Conservation (phyloP, 2,329 filamentous ascomycete genomes). For the Rutstroemia sydowiana region DNA sequence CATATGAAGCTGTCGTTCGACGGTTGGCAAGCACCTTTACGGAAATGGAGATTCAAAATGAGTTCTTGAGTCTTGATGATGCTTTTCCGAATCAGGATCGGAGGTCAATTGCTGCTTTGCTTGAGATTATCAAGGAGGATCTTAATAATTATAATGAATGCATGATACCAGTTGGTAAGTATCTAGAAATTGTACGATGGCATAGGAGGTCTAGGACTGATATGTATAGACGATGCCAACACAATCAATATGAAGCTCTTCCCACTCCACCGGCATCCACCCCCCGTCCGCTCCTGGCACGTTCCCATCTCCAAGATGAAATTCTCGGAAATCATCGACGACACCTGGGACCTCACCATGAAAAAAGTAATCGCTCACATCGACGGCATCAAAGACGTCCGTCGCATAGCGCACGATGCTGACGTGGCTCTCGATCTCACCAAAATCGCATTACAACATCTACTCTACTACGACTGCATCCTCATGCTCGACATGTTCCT, state of each 20-base stretch:
- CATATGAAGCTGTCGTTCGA: slow-evolving; percentile 77
- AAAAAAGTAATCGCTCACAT: slow-evolving; percentile 76
- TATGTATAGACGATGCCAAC: slow-evolving; percentile 69
- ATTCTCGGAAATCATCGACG: slow-evolving; percentile 54
- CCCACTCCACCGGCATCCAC: slow-evolving; percentile 69
- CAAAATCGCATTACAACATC: slow-evolving; percentile 76
- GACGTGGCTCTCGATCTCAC: slow-evolving; percentile 83
- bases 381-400: slow-evolving; percentile 84
- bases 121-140: slow-evolving; percentile 77
- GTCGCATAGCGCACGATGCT: slow-evolving; percentile 75
- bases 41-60: slow-evolving; percentile 85
- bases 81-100: slow-evolving; percentile 38
- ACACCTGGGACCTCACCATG: slow-evolving; percentile 69
- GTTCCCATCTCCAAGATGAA: slow-evolving; percentile 74
- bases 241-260: slow-evolving; percentile 96
- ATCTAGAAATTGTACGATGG: neutral
- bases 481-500: slow-evolving; percentile 92
- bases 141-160: slow-evolving; percentile 96
- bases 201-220: slow-evolving; percentile 6
- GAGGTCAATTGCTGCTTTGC: slow-evolving; percentile 71
- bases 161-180: slow-evolving; percentile 89
- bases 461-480: slow-evolving; percentile 88
- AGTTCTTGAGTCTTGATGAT: slow-evolving; percentile 59
- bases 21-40: slow-evolving; percentile 81
- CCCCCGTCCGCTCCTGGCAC: slow-evolving; percentile 77